Evolutionary conservation across 495 filamentous ascomycete genomes (phyloP), one percentile per base, ranked within the genome.

Genomic region (Penicilliopsis zonata): DNA sequence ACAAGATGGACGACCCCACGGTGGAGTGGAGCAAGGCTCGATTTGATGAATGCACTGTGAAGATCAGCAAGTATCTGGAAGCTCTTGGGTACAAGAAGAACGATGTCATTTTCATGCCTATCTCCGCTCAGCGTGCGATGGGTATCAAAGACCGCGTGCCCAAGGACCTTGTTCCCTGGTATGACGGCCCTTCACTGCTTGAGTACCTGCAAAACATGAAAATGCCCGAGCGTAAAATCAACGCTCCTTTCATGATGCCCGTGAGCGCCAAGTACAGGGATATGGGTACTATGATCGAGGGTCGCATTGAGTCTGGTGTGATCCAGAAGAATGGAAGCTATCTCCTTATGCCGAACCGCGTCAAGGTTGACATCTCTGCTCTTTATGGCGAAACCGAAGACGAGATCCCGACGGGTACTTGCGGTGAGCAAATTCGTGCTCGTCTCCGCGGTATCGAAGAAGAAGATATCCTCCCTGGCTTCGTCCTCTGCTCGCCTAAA

Each of bases 201-300:
- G 90, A 98, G 50, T 94, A 82, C 53, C 77, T 98, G 25, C 86
- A 90, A 42, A 60, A 69, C 50, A 94, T 98, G 81, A 72, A 83
- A 50, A 71, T 86, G 18, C 70, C 94, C 8, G 90, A 96, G 54
- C 83, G 90, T 40, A 99, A 95, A 60, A 63, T 94, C 55, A 94
- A 94, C 43, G 90, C 90, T 8, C 90, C 90, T 9, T 96, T 99
- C 70, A 95, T 96, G 92, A 94, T 96, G 90, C 83, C 92, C 5
- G 72, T 99, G 46, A 80, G 78, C 31, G 82, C 80, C 50, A 99
- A 96, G 55, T 96, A 96, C 64, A 75, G 78, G 44, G 88, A 96
- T 57, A 83, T 99, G 80, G 90, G 90, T 48, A 96, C 90, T 41
- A 86, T 96, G 68, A 72, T 92, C 13, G 92, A 99, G 61, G 90